These are phyloP conservation scores for Lathyrus sativus DNA, from an alignment of 306 rosid species.

Conservation along the genomic window DNA sequence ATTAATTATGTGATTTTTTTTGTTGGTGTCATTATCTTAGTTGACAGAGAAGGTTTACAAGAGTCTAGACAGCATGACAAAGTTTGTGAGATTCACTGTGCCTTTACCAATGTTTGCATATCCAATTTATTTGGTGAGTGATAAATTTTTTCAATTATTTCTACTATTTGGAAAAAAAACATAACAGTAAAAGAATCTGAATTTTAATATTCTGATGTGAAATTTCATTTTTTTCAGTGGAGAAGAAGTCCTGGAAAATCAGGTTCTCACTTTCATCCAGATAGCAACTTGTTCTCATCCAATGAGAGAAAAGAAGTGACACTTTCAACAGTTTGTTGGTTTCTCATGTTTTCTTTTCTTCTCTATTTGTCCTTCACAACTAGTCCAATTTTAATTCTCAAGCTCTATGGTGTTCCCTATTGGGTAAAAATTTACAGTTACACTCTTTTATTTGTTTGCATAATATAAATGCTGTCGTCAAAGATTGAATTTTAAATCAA, in stretches of 20 bases:
- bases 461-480: no score
- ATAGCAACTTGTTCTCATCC: constrained; percentile 66
- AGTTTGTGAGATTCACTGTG: constrained; percentile 63
- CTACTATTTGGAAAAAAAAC: not conserved
- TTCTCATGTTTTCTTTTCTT: constrained; percentile 55
- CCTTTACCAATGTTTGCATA: constrained; percentile 88
- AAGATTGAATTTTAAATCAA: no score
- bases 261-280: constrained; percentile 90
- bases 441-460: not conserved
- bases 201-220: constrained; percentile 22
- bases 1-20: not conserved
- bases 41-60: constrained; percentile 74
- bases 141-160: not conserved
- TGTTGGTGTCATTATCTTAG: constrained; percentile 43
- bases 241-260: constrained; percentile 88
- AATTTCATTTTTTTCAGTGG: constrained; percentile 58
- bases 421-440: constrained; percentile 50
- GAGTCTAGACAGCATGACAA: constrained; percentile 50
- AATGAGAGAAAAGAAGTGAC: constrained; percentile 64
- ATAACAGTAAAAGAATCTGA: not conserved
- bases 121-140: constrained; percentile 83
- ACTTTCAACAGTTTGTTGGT: constrained; percentile 76
- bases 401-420: constrained; percentile 84
- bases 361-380: constrained; percentile 46
- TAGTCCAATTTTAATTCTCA: constrained; percentile 61